A percentile compares a stretch with the other conserved stretches of the same genome.
phyloP scores from a whole-genome alignment of 108 stramenopile genomes.

The Pseudonitzschia multiseries region DNA sequence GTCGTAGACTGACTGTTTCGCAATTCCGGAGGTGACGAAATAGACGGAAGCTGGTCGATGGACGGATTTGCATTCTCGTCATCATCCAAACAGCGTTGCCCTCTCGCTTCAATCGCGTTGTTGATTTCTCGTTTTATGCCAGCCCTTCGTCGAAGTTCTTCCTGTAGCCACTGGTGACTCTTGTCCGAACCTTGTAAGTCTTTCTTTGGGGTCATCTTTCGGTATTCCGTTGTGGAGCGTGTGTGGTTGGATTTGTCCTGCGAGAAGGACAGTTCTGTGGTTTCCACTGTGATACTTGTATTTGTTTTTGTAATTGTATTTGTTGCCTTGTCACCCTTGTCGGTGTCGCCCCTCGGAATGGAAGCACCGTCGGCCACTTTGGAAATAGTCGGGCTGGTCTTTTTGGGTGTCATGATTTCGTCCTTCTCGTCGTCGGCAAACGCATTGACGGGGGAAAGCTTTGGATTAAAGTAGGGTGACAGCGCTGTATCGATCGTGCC shows the following conservation, averaged over 20 bases:
- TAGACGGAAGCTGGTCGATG: background rate
- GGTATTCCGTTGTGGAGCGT: background rate
- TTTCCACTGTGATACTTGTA: background rate
- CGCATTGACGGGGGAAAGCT: background rate
- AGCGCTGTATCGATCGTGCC: background rate
- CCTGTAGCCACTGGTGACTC: slow-evolving; percentile 31
- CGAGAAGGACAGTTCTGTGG: background rate
- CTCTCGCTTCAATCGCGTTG: slow-evolving; percentile 27
- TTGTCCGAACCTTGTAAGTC: slow-evolving; percentile 37
- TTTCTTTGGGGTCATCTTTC: slow-evolving; percentile 36
- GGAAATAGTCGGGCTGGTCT: background rate
- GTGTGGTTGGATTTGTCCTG: slow-evolving; percentile 1
- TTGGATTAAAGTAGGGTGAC: background rate
- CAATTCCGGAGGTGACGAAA: slow-evolving; percentile 2
- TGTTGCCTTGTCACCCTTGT: too few species aligned
- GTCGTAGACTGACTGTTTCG: slow-evolving; percentile 7
- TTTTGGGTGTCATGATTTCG: background rate
- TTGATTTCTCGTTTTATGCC: slow-evolving; percentile 36
- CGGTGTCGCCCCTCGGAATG: background rate
- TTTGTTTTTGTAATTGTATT: too few species aligned
- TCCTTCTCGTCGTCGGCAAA: background rate
- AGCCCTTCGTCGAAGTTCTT: slow-evolving; percentile 32
- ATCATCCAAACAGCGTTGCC: background rate
- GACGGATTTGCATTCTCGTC: background rate
- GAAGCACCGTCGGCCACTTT: background rate